phyloP scores from a whole-genome alignment of 108 stramenopile species.

The Nannochloropsis oceanica region DNA sequence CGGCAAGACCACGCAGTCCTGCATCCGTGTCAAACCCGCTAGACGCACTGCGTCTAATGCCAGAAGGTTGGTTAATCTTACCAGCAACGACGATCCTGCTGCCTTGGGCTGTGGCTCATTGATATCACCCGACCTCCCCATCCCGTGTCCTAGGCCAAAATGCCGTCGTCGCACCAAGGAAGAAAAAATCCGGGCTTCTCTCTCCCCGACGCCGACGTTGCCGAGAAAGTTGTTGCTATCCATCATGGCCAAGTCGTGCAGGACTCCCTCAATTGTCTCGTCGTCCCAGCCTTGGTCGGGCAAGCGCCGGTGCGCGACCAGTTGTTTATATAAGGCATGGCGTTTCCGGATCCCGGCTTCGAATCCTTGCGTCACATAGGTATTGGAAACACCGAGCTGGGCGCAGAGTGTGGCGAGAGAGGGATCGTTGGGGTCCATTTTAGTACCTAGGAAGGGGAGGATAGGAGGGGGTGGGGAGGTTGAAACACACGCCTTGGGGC shows the following conservation, averaged over 20 bases:
- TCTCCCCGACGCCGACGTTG: slow-evolving; percentile 88
- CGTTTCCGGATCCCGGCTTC: background rate
- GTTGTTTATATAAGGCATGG: background rate
- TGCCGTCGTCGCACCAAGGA: slow-evolving; percentile 65
- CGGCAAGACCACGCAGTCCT: slow-evolving; percentile 67
- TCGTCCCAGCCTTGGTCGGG: slow-evolving; percentile 43
- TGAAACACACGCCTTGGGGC: too few species aligned
- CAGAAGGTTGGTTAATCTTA: slow-evolving; percentile 56
- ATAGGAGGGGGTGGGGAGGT: too few species aligned
- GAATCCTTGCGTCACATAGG: slow-evolving; percentile 8
- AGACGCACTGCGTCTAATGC: slow-evolving; percentile 67
- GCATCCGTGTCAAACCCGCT: slow-evolving; percentile 56
- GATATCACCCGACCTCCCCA: slow-evolving; percentile 92
- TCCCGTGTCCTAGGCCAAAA: slow-evolving; percentile 83
- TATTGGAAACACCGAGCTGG: background rate
- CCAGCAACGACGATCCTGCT: slow-evolving; percentile 80
- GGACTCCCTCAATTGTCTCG: slow-evolving; percentile 25
- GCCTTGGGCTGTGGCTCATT: slow-evolving; percentile 98
- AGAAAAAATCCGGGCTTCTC: slow-evolving; percentile 92
- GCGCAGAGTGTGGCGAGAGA: background rate
- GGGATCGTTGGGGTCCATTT: background rate
- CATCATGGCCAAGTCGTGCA: slow-evolving; percentile 38
- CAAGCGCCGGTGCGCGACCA: slow-evolving; percentile 34
- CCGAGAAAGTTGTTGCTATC: slow-evolving; percentile 47
- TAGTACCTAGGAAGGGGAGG: background rate